Evolutionary conservation across 768 basidiomycete genomes (phyloP).

Genomic region (Megacollybia marginata): DNA sequence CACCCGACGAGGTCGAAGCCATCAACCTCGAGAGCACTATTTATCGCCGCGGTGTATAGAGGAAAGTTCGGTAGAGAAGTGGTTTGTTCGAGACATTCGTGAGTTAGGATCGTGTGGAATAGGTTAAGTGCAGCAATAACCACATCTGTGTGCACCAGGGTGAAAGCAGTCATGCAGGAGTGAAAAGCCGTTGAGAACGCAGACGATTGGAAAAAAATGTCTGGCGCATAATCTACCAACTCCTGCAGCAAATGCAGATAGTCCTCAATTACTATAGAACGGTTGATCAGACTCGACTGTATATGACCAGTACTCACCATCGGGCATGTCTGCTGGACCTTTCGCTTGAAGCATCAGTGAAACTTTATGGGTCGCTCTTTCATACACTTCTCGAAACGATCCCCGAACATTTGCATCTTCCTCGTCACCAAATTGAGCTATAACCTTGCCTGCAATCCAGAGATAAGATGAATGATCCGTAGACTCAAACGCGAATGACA

Average conservation of each 20-base stretch:
- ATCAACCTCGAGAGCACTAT: constrained; percentile 54
- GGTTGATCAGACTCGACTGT: background rate
- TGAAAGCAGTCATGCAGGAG: constrained; percentile 69
- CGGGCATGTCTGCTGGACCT: constrained; percentile 70
- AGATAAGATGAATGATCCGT: constrained; percentile 83
- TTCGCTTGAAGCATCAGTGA: constrained; percentile 62
- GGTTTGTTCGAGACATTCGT: constrained; percentile 56
- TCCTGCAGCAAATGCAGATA: constrained; percentile 77
- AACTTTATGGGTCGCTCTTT: constrained; percentile 67
- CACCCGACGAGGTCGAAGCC: constrained; percentile 65
- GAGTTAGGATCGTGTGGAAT: constrained; percentile 66
- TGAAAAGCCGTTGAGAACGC: constrained; percentile 75
- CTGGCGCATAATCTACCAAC: constrained; percentile 60
- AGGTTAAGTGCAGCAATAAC: constrained; percentile 79
- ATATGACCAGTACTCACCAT: constrained; percentile 50
- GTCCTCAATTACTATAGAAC: constrained; percentile 81
- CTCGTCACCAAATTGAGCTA: constrained; percentile 69
- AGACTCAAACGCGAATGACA: constrained; percentile 71
- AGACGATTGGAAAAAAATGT: constrained; percentile 71
- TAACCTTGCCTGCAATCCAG: constrained; percentile 89
- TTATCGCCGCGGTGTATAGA: constrained; percentile 56
- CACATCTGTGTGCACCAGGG: constrained; percentile 76
- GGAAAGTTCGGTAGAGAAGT: constrained; percentile 50
- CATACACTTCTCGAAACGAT: constrained; percentile 61
- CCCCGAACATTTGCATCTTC: constrained; percentile 46